Conservation (phyloP, 371 early-diverging fungal species). For the Mortierella sp. region DNA sequence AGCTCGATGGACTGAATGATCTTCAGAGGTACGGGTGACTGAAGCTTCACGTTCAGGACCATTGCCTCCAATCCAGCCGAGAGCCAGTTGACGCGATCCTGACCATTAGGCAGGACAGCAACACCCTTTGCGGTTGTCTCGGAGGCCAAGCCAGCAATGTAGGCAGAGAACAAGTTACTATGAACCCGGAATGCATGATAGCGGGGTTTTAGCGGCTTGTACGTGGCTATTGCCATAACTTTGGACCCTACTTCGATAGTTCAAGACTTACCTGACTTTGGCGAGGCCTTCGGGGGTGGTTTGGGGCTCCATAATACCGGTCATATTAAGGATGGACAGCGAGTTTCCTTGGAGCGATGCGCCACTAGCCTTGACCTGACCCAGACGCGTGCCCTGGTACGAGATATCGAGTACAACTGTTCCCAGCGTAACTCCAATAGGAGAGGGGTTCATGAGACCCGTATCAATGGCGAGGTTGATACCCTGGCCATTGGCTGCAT, state of each 20-base stretch:
- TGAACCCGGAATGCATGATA: too few relatives aligned
- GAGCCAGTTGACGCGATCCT: conserved; percentile 61
- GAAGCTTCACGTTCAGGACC: conserved; percentile 19
- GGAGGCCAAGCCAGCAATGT: conserved; percentile 59
- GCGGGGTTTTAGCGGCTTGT: too few relatives aligned
- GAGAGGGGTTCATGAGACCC: conserved; percentile 62
- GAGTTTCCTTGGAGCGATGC: conserved; percentile 51
- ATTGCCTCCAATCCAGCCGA: conserved; percentile 59
- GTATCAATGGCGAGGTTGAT: conserved; percentile 63
- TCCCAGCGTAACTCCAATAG: conserved; percentile 66
- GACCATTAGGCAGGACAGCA: conserved; percentile 63
- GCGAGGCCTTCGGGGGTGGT: conserved; percentile 51
- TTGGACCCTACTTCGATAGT: too few relatives aligned
- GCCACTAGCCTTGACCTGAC: conserved; percentile 57
- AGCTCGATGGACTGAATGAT: conserved; percentile 61
- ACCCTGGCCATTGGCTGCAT: conserved; percentile 61
- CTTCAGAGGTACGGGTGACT: conserved; percentile 52
- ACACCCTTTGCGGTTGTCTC: conserved; percentile 64
- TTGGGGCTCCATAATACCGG: conserved; percentile 60
- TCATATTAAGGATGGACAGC: conserved; percentile 55
- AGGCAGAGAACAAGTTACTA: conserved; percentile 58
- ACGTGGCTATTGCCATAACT: too few relatives aligned
- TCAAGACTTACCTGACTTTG: conserved; percentile 49
- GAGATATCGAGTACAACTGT: conserved; percentile 61
- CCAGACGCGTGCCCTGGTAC: conserved; percentile 61